These are phyloP conservation scores for Boletus albobrunnescens DNA, from an alignment of 1,284 basidiomycete species.

Conservation along the genomic window DNA sequence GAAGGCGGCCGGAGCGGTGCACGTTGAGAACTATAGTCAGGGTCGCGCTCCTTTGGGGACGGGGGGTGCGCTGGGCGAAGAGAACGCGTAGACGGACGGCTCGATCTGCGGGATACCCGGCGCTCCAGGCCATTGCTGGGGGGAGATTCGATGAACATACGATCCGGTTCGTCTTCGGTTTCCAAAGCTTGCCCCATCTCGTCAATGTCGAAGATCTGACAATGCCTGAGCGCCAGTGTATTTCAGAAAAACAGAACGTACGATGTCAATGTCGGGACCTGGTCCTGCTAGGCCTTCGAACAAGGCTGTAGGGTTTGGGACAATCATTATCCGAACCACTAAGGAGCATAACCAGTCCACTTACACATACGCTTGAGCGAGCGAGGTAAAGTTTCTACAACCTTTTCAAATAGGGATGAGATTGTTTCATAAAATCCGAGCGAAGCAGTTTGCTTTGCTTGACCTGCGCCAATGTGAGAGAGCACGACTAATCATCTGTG, in stretches of 20 bases:
- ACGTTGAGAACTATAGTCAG: not conserved
- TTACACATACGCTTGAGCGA: slow-evolving; percentile 67
- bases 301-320: slow-evolving; percentile 47
- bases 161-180: slow-evolving; percentile 11
- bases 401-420: slow-evolving; percentile 57
- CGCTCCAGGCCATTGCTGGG: slow-evolving; percentile 23
- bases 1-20: slow-evolving; percentile 10
- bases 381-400: slow-evolving; percentile 70
- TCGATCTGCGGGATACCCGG: slow-evolving; percentile 35
- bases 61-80: slow-evolving; percentile 14
- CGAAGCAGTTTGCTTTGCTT: slow-evolving; percentile 61
- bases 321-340: slow-evolving; percentile 10
- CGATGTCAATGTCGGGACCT: slow-evolving; percentile 70
- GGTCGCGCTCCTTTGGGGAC: slow-evolving; percentile 23
- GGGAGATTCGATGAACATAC: slow-evolving; percentile 14
- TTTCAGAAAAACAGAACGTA: slow-evolving; percentile 35
- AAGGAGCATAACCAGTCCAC: slow-evolving; percentile 22
- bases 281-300: slow-evolving; percentile 78
- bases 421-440: slow-evolving; percentile 72
- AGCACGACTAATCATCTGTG: not conserved
- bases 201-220: slow-evolving; percentile 76
- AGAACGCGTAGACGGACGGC: slow-evolving; percentile 26
- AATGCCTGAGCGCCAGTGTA: not conserved
- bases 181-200: slow-evolving; percentile 13
- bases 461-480: slow-evolving; percentile 31